Conservation (phyloP, 192 early-diverging fungal genomes). For the Backusella macrospora region DNA sequence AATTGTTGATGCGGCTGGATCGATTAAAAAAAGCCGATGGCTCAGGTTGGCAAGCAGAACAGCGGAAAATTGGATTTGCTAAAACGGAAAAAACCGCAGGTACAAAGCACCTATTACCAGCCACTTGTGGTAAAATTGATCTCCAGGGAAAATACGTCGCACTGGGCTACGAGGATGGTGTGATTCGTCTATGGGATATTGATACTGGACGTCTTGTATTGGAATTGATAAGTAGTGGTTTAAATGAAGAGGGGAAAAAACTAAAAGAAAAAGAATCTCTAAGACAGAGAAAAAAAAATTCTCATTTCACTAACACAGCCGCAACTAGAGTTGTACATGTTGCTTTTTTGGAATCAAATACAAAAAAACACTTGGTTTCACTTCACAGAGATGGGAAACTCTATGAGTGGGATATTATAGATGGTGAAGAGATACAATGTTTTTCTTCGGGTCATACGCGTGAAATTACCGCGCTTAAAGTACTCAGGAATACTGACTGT, state of each 20-base stretch:
- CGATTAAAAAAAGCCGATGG: not conserved
- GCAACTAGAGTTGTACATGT: not conserved
- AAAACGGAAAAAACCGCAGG: not conserved
- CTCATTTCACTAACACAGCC: not conserved
- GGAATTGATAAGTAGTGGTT: not conserved
- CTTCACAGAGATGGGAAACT: slow-evolving; percentile 33
- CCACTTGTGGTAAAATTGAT: slow-evolving; percentile 30
- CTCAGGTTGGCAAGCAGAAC: slow-evolving; percentile 10
- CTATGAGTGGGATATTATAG: slow-evolving; percentile 34
- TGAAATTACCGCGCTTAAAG: slow-evolving; percentile 23
- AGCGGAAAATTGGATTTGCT: slow-evolving; percentile 8
- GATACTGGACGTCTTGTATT: slow-evolving; percentile 15
- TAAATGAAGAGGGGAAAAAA: not conserved
- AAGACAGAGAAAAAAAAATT: slow-evolving; percentile 1
- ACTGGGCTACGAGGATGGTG: slow-evolving; percentile 32
- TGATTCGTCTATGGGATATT: slow-evolving; percentile 32
- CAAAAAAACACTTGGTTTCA: slow-evolving; percentile 33
- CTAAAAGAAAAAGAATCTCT: not conserved
- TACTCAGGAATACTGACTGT: not conserved
- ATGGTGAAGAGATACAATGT: slow-evolving; percentile 31
- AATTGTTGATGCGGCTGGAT: slow-evolving; percentile 39
- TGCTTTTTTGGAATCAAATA: slow-evolving; percentile 11
- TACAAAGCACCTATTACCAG: not conserved
- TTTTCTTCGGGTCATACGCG: slow-evolving; percentile 23
- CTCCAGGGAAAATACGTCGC: slow-evolving; percentile 26